These are phyloP conservation scores for Lachnellula arida DNA, from an alignment of 2,329 filamentous ascomycete genomes.

Conservation along the genomic window DNA sequence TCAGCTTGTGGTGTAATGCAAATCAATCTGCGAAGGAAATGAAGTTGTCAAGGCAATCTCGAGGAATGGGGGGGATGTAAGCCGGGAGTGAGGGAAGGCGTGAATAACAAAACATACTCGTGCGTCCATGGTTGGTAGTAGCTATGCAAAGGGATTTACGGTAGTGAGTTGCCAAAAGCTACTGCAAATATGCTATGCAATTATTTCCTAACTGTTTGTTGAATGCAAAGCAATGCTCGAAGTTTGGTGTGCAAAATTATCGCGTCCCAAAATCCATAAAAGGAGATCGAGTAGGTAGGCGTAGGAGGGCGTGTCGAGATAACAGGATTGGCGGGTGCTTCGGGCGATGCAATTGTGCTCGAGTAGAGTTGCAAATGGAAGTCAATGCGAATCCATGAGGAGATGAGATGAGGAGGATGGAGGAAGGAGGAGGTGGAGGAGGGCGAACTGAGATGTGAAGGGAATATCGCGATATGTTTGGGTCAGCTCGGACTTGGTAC, in stretches of 20 bases:
- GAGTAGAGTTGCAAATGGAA: conserved; percentile 10
- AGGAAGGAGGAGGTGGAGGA: conserved; percentile 7
- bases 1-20: conserved; percentile 14
- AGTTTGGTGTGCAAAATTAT: conserved; percentile 13
- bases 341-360: conserved; percentile 9
- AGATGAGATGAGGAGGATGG: conserved; percentile 1
- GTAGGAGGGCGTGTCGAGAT: conserved; percentile 5
- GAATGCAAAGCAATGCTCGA: conserved; percentile 1
- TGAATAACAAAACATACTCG: conserved; percentile 32
- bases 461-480: not conserved
- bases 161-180: conserved; percentile 18
- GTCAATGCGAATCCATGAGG: conserved; percentile 12
- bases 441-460: conserved; percentile 1
- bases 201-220: conserved; percentile 11
- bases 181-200: conserved; percentile 7
- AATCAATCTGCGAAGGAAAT: conserved; percentile 12
- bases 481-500: not conserved
- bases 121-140: conserved; percentile 36
- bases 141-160: conserved; percentile 19
- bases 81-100: not conserved
- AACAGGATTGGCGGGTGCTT: conserved; percentile 1
- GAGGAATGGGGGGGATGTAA: conserved; percentile 13
- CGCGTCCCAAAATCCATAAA: conserved; percentile 26
- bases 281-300: conserved; percentile 7
- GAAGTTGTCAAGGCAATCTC: conserved; percentile 18